Conservation (phyloP, 1,284 basidiomycete species). For the Boletus mariae region DNA sequence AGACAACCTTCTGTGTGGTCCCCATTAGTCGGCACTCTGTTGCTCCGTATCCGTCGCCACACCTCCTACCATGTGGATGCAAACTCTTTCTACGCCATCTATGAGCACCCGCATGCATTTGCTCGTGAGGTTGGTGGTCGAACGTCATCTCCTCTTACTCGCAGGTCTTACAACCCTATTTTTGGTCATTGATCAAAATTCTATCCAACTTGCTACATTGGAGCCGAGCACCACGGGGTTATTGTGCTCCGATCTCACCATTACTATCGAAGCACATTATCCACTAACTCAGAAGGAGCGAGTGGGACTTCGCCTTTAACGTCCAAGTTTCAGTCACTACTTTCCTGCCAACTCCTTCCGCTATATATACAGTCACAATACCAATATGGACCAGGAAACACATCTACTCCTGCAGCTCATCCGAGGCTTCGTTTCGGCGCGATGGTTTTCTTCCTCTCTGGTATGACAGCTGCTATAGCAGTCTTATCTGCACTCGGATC, state of each 20-base stretch:
- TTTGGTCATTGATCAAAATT: conserved; percentile 1
- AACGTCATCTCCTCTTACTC: not conserved
- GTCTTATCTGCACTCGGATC: conserved; percentile 16
- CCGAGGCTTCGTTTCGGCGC: not conserved
- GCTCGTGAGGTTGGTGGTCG: not conserved
- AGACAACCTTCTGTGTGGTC: not conserved
- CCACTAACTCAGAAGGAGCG: not conserved
- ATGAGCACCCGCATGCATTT: not conserved
- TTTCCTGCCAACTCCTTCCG: not conserved
- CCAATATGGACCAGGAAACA: not conserved
- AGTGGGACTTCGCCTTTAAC: not conserved
- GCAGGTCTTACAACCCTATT: conserved; percentile 3
- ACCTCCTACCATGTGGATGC: not conserved
- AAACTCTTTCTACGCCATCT: conserved; percentile 1
- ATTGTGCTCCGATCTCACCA: not conserved
- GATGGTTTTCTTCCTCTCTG: conserved; percentile 23
- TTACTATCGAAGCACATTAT: conserved; percentile 1
- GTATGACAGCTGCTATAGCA: conserved; percentile 3
- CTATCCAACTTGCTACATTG: not conserved
- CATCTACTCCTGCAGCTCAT: conserved; percentile 5
- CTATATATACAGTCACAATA: conserved; percentile 19
- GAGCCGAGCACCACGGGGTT: conserved; percentile 4
- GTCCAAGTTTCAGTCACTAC: not conserved
- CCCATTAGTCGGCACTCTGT: conserved; percentile 1
- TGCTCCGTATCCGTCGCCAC: not conserved